A percentile compares a stretch with the other conserved stretches of the same genome.
Conservation (phyloP, 169 alveolate genomes). For the Eimeria acervulina region DNA sequence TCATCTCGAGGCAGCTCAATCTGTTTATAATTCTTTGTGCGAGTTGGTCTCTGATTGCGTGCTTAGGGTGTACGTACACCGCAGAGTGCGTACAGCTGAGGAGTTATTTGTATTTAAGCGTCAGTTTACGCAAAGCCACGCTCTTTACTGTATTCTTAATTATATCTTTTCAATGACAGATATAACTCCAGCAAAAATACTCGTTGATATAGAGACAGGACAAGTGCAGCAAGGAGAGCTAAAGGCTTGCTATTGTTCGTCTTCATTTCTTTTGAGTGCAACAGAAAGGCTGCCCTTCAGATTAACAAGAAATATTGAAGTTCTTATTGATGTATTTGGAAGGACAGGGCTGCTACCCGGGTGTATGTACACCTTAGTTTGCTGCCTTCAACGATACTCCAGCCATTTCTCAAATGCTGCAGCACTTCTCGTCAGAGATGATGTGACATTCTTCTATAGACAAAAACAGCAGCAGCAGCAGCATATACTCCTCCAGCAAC, state of each 20-base stretch:
- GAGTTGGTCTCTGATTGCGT: conserved; percentile 84
- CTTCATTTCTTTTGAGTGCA: conserved; percentile 70
- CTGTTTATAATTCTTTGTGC: conserved; percentile 82
- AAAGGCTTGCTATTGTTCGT: conserved; percentile 83
- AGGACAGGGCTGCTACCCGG: conserved; percentile 92
- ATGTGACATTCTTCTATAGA: background rate
- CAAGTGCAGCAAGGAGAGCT: conserved; percentile 85
- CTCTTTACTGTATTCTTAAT: conserved; percentile 81
- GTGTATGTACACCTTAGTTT: conserved; percentile 88
- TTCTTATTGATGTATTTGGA: conserved; percentile 91
- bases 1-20: conserved; percentile 82
- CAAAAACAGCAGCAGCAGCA: conserved; percentile 36
- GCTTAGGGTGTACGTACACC: conserved; percentile 76
- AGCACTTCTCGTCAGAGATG: background rate
- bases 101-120: conserved; percentile 83
- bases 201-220: conserved; percentile 84
- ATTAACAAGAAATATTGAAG: conserved; percentile 90
- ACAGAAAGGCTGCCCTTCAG: conserved; percentile 88
- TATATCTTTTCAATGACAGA: conserved; percentile 84
- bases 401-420: conserved; percentile 84
- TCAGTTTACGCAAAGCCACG: conserved; percentile 86
- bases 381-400: conserved; percentile 89
- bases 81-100: conserved; percentile 66
- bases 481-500: background rate
- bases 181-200: conserved; percentile 85